phyloP scores from a whole-genome alignment of 2,329 filamentous ascomycete genomes.

The Talaromyces islandicus region DNA sequence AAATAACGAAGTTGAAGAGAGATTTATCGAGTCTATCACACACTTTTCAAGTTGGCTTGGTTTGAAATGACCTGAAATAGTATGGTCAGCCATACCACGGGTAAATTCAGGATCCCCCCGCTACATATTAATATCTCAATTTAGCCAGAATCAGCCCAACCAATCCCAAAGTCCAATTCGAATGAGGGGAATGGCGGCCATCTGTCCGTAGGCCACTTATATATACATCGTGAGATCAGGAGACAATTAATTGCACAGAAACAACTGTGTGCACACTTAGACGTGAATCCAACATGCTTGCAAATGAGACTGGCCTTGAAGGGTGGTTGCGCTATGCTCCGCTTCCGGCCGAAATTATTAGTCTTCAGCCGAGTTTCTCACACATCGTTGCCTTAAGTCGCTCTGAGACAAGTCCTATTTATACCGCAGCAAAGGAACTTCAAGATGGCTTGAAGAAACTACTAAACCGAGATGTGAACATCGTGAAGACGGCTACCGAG shows the following conservation, averaged over 20 bases:
- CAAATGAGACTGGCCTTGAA: slow-evolving; percentile 51
- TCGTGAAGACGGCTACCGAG: slow-evolving; percentile 18
- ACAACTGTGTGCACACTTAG: neutral
- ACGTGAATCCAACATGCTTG: neutral
- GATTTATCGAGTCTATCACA: neutral
- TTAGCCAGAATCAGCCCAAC: neutral
- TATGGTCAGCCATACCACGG: neutral
- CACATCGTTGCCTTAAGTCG: slow-evolving; percentile 50
- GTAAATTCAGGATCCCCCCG: neutral
- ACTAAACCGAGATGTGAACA: slow-evolving; percentile 43
- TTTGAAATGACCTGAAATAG: too few species aligned
- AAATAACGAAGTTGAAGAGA: neutral
- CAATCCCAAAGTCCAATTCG: neutral
- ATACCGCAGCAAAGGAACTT: slow-evolving; percentile 55
- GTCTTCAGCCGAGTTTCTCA: slow-evolving; percentile 38
- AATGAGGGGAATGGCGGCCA: neutral
- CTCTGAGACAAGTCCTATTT: slow-evolving; percentile 51
- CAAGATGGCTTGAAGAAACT: slow-evolving; percentile 49
- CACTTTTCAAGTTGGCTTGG: neutral
- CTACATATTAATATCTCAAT: neutral
- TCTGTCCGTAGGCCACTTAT: neutral
- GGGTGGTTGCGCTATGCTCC: slow-evolving; percentile 62
- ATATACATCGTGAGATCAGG: neutral
- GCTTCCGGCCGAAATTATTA: slow-evolving; percentile 30
- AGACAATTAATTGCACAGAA: neutral